Base-by-base conservation (phyloP, 1,284 basidiomycete genomes). In the Golubevia sp. region DNA sequence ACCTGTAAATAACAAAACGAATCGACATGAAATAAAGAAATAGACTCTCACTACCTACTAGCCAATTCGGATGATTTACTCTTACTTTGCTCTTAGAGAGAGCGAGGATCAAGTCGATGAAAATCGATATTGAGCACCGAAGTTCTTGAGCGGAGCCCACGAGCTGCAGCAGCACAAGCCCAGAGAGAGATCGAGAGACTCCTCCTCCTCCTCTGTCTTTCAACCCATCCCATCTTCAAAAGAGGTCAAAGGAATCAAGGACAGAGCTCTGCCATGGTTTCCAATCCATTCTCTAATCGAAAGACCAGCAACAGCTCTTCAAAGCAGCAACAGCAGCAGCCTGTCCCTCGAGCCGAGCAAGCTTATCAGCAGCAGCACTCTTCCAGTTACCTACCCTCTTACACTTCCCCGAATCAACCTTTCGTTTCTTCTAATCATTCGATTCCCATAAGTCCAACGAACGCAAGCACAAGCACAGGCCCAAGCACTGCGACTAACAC, bases 311-410 rank as follows among this genome's bases (percentile, higher is more conserved):
- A 18, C 38, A 44, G 18, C 38, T 13, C 18, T 8, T 13, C 11
- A 38, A 25, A 59, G 25, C 53, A 34, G 44, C 30, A 11, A 44
- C 56, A 59, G 20, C 57, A 51, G 48, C 57, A 51, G 48, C 56
- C 11, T 5, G 38, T 20, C 8, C 30, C 26, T 24, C 25, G 7
- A 25, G 24, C 56, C 26, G 27, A 57, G 11, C 49, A 24, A 1
- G 48, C 18, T 49, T 49, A 6, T 49, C 57, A 51, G 48, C 57
- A 50, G 25, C 38, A 44, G 18, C 18, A 44, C 38, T 8, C 11
- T 8, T 13, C 11, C 18, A 8, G 18, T 13, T 44, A 44, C 18
- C 38, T 44, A 13, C 38, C 38, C 11, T 44, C 38, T 44, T 44
- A 44, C 18, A 8, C 11, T 13, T 13, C 11, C 38, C 38, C 38